phyloP scores from a whole-genome alignment of 2,329 filamentous ascomycete species.

The Ceratocystis lukuohia region DNA sequence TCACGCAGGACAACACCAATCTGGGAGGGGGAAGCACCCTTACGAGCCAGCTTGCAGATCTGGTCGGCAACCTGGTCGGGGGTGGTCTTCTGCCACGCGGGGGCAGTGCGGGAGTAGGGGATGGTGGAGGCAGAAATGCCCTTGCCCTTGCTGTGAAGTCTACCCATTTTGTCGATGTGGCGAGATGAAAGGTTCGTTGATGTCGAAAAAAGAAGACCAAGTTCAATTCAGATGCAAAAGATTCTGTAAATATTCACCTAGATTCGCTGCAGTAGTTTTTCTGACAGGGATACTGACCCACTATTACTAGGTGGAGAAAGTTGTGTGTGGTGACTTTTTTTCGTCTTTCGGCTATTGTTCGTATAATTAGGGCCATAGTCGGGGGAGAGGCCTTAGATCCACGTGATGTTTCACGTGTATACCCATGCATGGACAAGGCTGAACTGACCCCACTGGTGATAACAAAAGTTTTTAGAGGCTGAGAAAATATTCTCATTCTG shows the following conservation, averaged over 20 bases:
- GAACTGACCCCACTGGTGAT: conserved; percentile 11
- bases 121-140: conserved; percentile 92
- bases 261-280: not conserved
- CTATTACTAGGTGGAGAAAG: conserved; percentile 7
- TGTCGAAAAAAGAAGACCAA: conserved; percentile 17
- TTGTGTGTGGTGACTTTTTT: conserved; percentile 15
- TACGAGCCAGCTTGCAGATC: conserved; percentile 97
- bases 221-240: conserved; percentile 18
- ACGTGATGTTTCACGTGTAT: not conserved
- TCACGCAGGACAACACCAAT: conserved; percentile 97
- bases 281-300: conserved; percentile 6
- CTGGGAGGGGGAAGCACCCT: conserved; percentile 96
- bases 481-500: not conserved
- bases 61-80: conserved; percentile 97
- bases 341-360: conserved; percentile 29
- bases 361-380: conserved; percentile 34
- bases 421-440: not conserved
- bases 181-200: conserved; percentile 22
- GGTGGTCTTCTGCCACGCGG: conserved; percentile 97
- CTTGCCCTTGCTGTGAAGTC: conserved; percentile 99
- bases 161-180: conserved; percentile 61
- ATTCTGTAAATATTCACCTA: conserved; percentile 18
- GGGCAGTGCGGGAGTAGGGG: conserved; percentile 88
- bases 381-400: not conserved
- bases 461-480: conserved; percentile 15